These are phyloP conservation scores for Verticillium tricorpus DNA, from an alignment of 2,329 filamentous ascomycete genomes.

Conservation along the genomic window DNA sequence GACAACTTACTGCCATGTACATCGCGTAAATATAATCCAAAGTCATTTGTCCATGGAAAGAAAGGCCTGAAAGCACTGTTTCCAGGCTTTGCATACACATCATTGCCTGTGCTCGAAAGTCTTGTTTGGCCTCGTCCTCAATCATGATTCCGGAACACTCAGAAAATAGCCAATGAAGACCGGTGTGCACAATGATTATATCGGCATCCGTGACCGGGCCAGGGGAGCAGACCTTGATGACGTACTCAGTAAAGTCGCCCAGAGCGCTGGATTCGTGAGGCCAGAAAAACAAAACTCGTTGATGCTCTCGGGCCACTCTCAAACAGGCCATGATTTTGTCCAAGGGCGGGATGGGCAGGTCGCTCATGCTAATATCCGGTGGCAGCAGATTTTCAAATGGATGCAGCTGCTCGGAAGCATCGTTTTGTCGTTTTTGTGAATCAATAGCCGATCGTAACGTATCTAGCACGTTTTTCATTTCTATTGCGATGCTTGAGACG, in stretches of 20 bases:
- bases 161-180: slow-evolving; percentile 15
- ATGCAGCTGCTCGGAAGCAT: slow-evolving; percentile 6
- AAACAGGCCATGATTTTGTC: slow-evolving; percentile 11
- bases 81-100: slow-evolving; percentile 15
- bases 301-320: slow-evolving; percentile 9
- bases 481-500: background rate
- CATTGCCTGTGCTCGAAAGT: slow-evolving; percentile 11
- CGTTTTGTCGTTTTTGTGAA: slow-evolving; percentile 7
- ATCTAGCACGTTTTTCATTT: slow-evolving; percentile 15
- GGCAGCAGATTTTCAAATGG: slow-evolving; percentile 4
- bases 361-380: slow-evolving; percentile 2
- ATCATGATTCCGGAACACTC: slow-evolving; percentile 11
- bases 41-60: slow-evolving; percentile 13
- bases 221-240: slow-evolving; percentile 16
- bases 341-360: slow-evolving; percentile 11
- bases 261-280: background rate
- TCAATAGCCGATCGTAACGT: slow-evolving; percentile 9
- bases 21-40: slow-evolving; percentile 5
- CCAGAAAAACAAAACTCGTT: slow-evolving; percentile 1
- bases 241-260: slow-evolving; percentile 12
- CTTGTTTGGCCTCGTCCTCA: slow-evolving; percentile 3
- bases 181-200: slow-evolving; percentile 15
- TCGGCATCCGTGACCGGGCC: slow-evolving; percentile 13
- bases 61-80: slow-evolving; percentile 13
- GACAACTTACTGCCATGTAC: too few relatives aligned